Evolutionary conservation across 768 basidiomycete species (phyloP), one percentile per base, ranked within the genome.

Genomic region (Psilocybe cyanescens): DNA sequence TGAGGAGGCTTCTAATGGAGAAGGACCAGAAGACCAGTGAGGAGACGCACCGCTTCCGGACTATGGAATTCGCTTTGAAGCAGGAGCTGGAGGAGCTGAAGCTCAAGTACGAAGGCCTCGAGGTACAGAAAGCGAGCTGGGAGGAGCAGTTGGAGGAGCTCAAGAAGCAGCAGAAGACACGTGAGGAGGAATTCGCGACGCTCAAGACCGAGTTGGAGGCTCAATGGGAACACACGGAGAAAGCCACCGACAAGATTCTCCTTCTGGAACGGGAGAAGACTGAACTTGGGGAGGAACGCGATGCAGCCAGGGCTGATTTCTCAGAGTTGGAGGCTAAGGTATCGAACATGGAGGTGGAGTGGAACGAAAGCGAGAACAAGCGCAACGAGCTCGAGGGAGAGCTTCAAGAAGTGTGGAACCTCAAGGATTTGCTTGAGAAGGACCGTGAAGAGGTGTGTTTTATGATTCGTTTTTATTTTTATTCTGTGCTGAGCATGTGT

Each of bases 221-320:
- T 8, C 90, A 91, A 72, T 91, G 90, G 90, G 76, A 78, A 35
- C 77, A 85, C 59, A 86, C 89, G 7, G 88, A 90, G 74, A 76
- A 77, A 60, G 72, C 77, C 12, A 74, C 76, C n/a, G 86, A 87
- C 58, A 74, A 73, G 62, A 58, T 65, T 16, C 62, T 66, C 6
- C 72, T 69, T 46, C 62, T 79, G 37, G 75, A 81, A 68, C 75
- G 70, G 57, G 77, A 78, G 62, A 72, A 71, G 37, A 63, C 63
- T 7, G 77, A 74, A 39, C 59, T 78, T 19, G 71, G 77, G 65
- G 65, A 65, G 4, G 82, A 84, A 62, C 73, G 78, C 29, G 79
- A 80, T 41, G 70, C 72, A 8, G 58, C 81, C 37, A 74, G 77
- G 63, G 68, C 68, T 3, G 78, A 80, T n/a, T 65, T 81, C 16